Evolutionary conservation across 495 filamentous ascomycete species (phyloP), one percentile per base, ranked within the genome.

Genomic region (Saxophila tyrrhenica): DNA sequence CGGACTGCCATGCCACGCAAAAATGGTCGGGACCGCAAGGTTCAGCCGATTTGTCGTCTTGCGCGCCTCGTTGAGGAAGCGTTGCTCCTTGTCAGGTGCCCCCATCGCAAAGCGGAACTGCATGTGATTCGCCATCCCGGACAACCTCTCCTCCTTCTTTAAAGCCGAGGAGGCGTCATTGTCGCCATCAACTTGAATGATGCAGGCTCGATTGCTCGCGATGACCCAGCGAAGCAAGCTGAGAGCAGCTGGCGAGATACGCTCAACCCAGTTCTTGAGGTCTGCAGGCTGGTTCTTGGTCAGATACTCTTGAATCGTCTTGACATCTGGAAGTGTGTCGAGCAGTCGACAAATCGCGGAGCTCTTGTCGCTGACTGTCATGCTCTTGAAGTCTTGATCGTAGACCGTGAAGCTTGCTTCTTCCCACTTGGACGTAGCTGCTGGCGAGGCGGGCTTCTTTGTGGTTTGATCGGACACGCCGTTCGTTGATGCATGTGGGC

Each of bases 71-170:
- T 78, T 64, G 2, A 83, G 68, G 64, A 97, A 95, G n/a, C 80
- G 76, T 39, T 84, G 73, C 62, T 97, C 91, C 63, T 91, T 95
- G 64, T 95, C 90, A 42, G 87, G 87, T 0, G 89, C 83, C 15
- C 91, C 91, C 73, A 94, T 90, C 0, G 84, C 82, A 55, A 95
- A 86, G 38, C 86, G 76, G 62, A 95, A 97, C 64, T 95, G 87
- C 22, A 86, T 66, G 74, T 81, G 94, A 0, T 73, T 75, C 0
- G 70, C 59, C 73, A 94, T 82, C 0, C 82, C 85, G 8, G 66
- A 69, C 13, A 94, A 75, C 16, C 77, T 76, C 51, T 88, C 71
- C 19, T 73, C 62, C 55, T 38, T 70, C 65, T 13, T 60, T n/a
- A n/a, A n/a, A n/a, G n/a, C n/a, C n/a, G n/a, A n/a, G n/a, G 41